These are phyloP conservation scores for Mucor mucedo DNA, from an alignment of 371 early-diverging fungal species.

Conservation along the genomic window DNA sequence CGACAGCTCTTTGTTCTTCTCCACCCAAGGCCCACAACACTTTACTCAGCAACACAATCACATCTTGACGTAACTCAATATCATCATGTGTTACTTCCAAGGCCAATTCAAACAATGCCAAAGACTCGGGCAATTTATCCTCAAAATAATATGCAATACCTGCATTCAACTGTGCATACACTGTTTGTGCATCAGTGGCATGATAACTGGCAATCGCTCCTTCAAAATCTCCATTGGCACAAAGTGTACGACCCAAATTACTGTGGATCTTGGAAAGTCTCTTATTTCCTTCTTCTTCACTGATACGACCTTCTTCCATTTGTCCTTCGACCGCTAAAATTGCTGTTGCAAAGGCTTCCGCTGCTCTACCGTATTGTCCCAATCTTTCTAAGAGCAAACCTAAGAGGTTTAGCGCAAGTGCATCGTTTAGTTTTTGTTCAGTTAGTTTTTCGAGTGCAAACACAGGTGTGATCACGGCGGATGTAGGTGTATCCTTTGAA, in stretches of 20 bases:
- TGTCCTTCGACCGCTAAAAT: conserved; percentile 56
- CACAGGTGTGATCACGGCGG: conserved; percentile 51
- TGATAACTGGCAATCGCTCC: conserved; percentile 57
- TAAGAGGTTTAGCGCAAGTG: conserved; percentile 71
- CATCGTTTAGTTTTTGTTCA: conserved; percentile 67
- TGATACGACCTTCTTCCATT: conserved; percentile 27
- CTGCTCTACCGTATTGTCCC: conserved; percentile 70
- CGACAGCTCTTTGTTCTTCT: conserved; percentile 75
- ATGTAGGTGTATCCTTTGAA: conserved; percentile 9
- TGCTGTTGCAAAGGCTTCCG: conserved; percentile 66
- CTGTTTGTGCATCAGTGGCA: conserved; percentile 29
- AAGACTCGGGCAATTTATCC: conserved; percentile 67
- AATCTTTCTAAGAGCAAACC: conserved; percentile 80
- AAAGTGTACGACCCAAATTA: conserved; percentile 69
- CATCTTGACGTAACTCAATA: conserved; percentile 60
- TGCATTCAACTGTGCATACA: conserved; percentile 67
- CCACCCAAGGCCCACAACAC: conserved; percentile 89
- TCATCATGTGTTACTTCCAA: conserved; percentile 59
- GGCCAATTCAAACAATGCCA: conserved; percentile 76
- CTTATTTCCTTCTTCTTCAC: conserved; percentile 19
- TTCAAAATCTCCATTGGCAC: conserved; percentile 56
- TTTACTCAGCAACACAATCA: conserved; percentile 77
- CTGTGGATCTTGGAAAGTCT: conserved; percentile 51
- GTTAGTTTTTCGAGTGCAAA: conserved; percentile 79
- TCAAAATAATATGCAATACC: conserved; percentile 82